phyloP scores from a whole-genome alignment of 495 filamentous ascomycete genomes.

The Neurospora africana region DNA sequence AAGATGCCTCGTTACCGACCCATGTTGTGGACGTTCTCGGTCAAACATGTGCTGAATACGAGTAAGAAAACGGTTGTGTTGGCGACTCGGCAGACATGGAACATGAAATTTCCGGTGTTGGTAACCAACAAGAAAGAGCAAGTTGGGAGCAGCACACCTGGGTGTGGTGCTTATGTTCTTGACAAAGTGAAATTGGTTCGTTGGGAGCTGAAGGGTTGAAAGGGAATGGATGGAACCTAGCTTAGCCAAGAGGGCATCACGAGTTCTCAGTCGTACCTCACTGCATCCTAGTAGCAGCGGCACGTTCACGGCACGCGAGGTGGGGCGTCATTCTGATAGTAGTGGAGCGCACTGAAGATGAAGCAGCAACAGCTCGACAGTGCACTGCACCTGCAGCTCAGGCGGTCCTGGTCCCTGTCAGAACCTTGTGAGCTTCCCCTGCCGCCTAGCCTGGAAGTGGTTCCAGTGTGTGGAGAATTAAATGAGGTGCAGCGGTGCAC shows the following conservation, averaged over 20 bases:
- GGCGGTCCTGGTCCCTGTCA: background rate
- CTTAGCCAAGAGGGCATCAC: background rate
- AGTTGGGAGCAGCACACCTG: background rate
- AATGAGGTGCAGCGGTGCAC: background rate
- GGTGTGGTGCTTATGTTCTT: background rate
- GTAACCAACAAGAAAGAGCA: background rate
- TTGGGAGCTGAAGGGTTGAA: background rate
- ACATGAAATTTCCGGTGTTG: background rate
- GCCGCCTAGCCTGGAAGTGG: background rate
- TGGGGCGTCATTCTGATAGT: background rate
- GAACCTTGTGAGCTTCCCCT: background rate
- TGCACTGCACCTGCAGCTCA: background rate
- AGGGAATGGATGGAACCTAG: background rate
- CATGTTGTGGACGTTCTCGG: background rate
- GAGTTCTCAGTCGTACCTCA: background rate
- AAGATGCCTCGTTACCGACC: background rate
- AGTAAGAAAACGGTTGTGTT: background rate
- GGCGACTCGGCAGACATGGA: background rate
- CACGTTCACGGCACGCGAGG: background rate
- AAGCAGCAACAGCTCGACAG: background rate
- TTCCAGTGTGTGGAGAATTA: background rate
- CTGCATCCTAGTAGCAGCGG: background rate
- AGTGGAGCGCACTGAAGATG: background rate
- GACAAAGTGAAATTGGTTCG: background rate
- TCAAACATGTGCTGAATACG: background rate